Conservation (phyloP, 352 stramenopile species). For the Pythium utonaiense region DNA sequence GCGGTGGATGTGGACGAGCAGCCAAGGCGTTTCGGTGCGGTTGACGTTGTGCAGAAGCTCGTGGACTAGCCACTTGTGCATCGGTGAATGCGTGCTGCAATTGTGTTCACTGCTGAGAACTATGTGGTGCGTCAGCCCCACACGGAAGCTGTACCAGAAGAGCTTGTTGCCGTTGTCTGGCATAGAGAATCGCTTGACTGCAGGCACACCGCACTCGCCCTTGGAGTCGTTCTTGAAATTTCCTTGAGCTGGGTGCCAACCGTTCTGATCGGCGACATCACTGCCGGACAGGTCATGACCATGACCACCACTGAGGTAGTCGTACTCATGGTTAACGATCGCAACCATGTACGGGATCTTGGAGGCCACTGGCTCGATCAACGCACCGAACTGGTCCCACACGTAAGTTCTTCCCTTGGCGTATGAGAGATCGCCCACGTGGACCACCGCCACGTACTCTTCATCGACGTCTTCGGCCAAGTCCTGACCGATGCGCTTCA, state of each 20-base stretch:
- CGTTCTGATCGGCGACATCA: conserved; percentile 22
- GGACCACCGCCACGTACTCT: conserved; percentile 53
- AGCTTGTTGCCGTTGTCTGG: conserved; percentile 27
- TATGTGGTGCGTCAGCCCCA: conserved; percentile 27
- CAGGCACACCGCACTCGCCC: conserved; percentile 75
- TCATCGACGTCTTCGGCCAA: conserved; percentile 15
- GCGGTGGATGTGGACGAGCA: conserved; percentile 31
- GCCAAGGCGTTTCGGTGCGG: conserved; percentile 29
- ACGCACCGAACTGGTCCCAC: conserved; percentile 79
- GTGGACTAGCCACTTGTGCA: conserved; percentile 29
- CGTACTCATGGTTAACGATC: conserved; percentile 46
- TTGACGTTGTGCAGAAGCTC: conserved; percentile 28
- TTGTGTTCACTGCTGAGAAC: conserved; percentile 32
- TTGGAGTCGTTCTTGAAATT: conserved; percentile 37
- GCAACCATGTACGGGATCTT: conserved; percentile 63
- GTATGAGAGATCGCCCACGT: conserved; percentile 80
- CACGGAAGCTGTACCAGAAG: conserved; percentile 34
- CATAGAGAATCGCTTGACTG: conserved; percentile 55
- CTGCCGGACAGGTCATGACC: conserved; percentile 37
- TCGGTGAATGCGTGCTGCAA: conserved; percentile 20
- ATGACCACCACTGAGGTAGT: conserved; percentile 27
- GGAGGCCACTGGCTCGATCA: conserved; percentile 68
- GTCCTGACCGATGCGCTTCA: conserved; percentile 33
- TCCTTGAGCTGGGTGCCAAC: conserved; percentile 25
- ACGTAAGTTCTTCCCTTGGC: conserved; percentile 50